Evolutionary conservation across 2,329 filamentous ascomycete species (phyloP), one percentile per base, ranked within the genome.

Genomic region (Cordyceps tenuipes): DNA sequence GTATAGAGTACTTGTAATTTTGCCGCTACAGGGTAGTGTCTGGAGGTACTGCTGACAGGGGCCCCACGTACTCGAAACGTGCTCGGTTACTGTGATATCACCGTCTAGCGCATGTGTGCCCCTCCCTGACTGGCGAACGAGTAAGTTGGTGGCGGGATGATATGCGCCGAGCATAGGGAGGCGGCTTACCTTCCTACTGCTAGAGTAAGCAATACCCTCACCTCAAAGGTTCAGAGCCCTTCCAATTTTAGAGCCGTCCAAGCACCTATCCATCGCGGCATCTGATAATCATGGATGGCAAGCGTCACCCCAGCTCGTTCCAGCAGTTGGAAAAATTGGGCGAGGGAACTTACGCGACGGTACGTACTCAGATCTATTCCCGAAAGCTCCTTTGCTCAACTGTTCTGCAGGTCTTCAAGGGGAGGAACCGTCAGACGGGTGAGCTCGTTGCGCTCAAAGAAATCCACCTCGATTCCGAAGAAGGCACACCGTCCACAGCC

Each of bases 311-410:
- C 60, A 96, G 89, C 78, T 97, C 93, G 63, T 99, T 99, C 81
- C 93, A 97, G 82, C 94, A 97, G 85, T 84, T 97, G 73, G 94
- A 99, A 77, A 99, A 93, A 88, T 83, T 99, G 66, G 94, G 94
- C 70, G 94, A 99, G 79, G 94, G 94, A 63, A 99, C 94, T 36
- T 99, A 99, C 84, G 94, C 94, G 39, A 99, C 94, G 39, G 94
- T 96, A 80, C 70, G 86, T 66, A 49, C 6, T 51, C 10, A 6
- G 41, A 23, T 21, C 21, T 19, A n/a, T 39, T 6, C 29, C 21
- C 56, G n/a, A 39, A 46, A n/a, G 5, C 7, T 59, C 57, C 49
- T 10, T 57, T 17, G 17, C 50, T 54, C 53, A 55, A 50, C 13
- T 44, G 19, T 47, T 36, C 50, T 51, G 44, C 69, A 96, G 92